Evolutionary conservation across 2,329 filamentous ascomycete genomes (phyloP).

Genomic region (Fusarium sp.): DNA sequence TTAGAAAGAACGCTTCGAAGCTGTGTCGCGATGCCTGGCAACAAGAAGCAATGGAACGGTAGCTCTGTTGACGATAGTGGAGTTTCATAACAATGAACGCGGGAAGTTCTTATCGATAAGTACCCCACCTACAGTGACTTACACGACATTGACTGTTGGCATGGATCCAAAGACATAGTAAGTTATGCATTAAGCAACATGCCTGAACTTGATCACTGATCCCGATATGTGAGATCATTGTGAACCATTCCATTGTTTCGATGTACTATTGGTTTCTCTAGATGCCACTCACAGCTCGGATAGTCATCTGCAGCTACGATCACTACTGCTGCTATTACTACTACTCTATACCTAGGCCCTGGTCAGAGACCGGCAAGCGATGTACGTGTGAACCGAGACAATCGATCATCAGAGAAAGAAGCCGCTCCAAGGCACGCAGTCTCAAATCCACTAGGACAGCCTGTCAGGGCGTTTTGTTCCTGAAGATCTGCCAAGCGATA

Average conservation of each 20-base stretch:
- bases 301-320: too few species aligned
- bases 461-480: background rate
- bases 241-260: background rate
- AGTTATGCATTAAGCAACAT: background rate
- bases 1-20: background rate
- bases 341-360: background rate
- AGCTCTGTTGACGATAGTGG: constrained; percentile 27
- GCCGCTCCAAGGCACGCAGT: background rate
- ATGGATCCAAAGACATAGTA: background rate
- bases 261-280: background rate
- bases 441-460: background rate
- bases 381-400: background rate
- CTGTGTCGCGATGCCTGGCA: background rate
- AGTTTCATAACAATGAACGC: constrained; percentile 38
- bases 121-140: constrained; percentile 5
- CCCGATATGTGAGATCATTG: background rate
- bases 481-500: constrained; percentile 13
- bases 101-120: constrained; percentile 39
- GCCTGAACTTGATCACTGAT: background rate
- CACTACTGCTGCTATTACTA: background rate
- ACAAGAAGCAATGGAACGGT: background rate
- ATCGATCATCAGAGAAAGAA: background rate
- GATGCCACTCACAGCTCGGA: too few species aligned
- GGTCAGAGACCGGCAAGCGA: background rate
- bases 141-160: background rate